Evolutionary conservation across 1,284 basidiomycete species (phyloP).

Genomic region (Gymnopus androsaceus): DNA sequence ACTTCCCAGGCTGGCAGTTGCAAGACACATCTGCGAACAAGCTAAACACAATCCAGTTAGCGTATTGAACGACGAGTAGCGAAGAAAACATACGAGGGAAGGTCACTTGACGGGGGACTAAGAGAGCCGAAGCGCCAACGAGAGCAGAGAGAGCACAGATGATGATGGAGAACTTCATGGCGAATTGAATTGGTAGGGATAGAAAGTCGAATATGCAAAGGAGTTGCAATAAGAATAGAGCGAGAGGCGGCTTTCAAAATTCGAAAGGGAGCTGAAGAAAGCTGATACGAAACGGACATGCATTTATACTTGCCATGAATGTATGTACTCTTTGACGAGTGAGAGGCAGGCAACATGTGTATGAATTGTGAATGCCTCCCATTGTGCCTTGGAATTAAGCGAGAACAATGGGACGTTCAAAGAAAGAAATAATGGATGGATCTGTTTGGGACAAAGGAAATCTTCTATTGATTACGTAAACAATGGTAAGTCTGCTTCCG

Average conservation of each 20-base stretch:
- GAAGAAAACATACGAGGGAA: conserved; percentile 38
- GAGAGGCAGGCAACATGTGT: background rate
- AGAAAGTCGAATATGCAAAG: conserved; percentile 12
- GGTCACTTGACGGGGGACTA: conserved; percentile 25
- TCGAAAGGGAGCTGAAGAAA: conserved; percentile 10
- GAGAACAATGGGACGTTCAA: conserved; percentile 7
- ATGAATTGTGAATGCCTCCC: no score
- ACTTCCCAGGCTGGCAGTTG: conserved; percentile 38
- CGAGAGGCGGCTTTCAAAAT: background rate
- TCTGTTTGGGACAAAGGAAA: no score
- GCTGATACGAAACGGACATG: background rate
- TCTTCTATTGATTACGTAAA: background rate
- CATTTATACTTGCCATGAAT: background rate
- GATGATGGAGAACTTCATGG: conserved; percentile 10
- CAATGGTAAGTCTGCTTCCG: no score
- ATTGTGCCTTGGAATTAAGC: conserved; percentile 3
- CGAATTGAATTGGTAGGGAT: background rate
- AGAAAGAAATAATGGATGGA: conserved; percentile 4
- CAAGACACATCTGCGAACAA: conserved; percentile 51
- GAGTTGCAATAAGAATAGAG: conserved; percentile 13
- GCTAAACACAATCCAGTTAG: conserved; percentile 30
- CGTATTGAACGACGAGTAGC: background rate
- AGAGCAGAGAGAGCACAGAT: conserved; percentile 11
- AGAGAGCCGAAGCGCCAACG: conserved; percentile 12
- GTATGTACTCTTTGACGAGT: background rate